Evolutionary conservation across 2,329 filamentous ascomycete genomes (phyloP).

Genomic region (Torrubiellomyces zombiae): DNA sequence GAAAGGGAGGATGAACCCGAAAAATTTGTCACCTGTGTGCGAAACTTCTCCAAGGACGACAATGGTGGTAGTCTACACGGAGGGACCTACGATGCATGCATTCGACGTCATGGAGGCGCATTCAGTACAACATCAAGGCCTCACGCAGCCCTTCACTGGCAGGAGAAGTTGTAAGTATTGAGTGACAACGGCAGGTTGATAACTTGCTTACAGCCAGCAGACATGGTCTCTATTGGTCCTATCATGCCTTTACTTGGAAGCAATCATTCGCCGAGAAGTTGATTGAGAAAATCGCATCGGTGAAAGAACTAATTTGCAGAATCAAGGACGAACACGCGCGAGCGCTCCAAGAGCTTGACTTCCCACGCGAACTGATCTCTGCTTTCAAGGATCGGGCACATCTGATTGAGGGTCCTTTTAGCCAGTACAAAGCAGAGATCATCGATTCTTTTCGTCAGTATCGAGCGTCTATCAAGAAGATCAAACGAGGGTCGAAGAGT

Average conservation of each 20-base stretch:
- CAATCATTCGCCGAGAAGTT: background rate
- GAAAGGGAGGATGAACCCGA: too few relatives aligned
- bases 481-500: too few relatives aligned
- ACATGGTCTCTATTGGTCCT: constrained; percentile 1
- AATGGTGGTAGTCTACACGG: constrained; percentile 1
- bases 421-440: too few relatives aligned
- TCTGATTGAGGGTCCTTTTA: too few relatives aligned
- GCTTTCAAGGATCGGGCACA: too few relatives aligned
- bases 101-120: constrained; percentile 1
- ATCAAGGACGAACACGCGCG: too few relatives aligned
- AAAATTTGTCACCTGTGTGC: background rate
- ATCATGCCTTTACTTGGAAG: background rate
- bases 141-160: constrained; percentile 2
- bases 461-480: too few relatives aligned
- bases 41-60: background rate
- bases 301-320: too few relatives aligned
- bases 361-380: too few relatives aligned
- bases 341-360: too few relatives aligned
- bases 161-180: constrained; percentile 1
- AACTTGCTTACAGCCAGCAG: too few relatives aligned
- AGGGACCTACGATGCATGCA: constrained; percentile 4
- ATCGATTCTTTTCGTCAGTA: too few relatives aligned
- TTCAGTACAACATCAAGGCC: background rate
- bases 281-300: background rate
- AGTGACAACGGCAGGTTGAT: background rate